Percentiles rank a stretch among this genome's conserved stretches.
Conservation (phyloP, 441 rosid genomes). For the Corymbia calophylla region DNA sequence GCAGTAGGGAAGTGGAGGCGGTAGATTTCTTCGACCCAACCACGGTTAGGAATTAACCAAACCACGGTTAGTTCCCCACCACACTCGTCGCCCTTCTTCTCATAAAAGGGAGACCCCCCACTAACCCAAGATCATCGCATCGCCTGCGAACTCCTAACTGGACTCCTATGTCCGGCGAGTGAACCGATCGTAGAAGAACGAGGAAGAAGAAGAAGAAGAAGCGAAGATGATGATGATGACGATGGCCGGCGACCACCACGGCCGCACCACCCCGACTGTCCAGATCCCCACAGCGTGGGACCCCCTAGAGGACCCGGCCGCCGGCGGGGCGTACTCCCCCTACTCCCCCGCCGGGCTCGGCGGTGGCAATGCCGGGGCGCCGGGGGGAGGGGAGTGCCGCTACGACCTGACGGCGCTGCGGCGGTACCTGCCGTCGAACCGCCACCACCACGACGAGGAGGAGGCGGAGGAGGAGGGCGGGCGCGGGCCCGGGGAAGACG, state of each 20-base stretch:
- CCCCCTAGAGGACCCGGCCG: neutral
- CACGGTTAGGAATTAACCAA: neutral
- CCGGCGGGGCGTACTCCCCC: neutral
- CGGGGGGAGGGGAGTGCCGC: neutral
- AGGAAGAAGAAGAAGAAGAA: neutral
- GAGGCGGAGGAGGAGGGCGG: neutral
- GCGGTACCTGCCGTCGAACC: conserved; percentile 11
- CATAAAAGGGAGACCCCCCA: neutral
- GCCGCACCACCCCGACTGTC: conserved; percentile 3
- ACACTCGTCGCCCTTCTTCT: neutral
- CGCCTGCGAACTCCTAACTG: neutral
- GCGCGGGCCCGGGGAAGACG: neutral
- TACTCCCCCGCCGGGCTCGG: neutral
- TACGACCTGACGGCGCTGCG: conserved; percentile 1
- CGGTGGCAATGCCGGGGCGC: neutral
- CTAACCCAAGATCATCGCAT: neutral
- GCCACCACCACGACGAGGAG: neutral
- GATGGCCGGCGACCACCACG: neutral
- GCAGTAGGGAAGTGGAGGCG: conserved; percentile 14
- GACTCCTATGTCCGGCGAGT: neutral
- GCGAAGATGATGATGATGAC: neutral
- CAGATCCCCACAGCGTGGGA: conserved; percentile 13
- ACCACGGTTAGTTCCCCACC: neutral
- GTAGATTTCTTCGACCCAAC: neutral
- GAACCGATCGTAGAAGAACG: neutral